These are phyloP conservation scores for Cercospora sp. DNA, from an alignment of 2,329 filamentous ascomycete species.

Conservation along the genomic window DNA sequence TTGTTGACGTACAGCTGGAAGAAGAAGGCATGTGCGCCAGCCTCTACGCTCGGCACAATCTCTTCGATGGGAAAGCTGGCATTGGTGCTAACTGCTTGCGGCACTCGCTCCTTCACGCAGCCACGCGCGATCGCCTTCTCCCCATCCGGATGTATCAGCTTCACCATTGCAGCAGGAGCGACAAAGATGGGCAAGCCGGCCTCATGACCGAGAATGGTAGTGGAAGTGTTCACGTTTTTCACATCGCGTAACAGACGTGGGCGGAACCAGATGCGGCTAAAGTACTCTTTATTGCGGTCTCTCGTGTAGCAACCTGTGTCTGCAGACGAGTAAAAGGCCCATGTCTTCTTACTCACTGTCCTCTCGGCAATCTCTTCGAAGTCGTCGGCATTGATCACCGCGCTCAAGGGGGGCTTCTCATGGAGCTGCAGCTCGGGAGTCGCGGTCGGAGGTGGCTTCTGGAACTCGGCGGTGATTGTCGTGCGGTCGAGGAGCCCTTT, in stretches of 20 bases:
- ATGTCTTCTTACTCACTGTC: slow-evolving; percentile 43
- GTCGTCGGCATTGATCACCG: slow-evolving; percentile 51
- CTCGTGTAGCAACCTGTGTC: slow-evolving; percentile 54
- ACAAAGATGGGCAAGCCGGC: slow-evolving; percentile 41
- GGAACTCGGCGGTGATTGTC: slow-evolving; percentile 34
- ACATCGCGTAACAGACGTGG: slow-evolving; percentile 50
- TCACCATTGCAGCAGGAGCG: slow-evolving; percentile 41
- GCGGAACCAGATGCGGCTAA: slow-evolving; percentile 49
- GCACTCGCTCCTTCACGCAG: slow-evolving; percentile 31
- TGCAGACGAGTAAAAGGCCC: slow-evolving; percentile 52
- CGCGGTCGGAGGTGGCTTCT: slow-evolving; percentile 35
- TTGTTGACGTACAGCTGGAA: slow-evolving; percentile 66
- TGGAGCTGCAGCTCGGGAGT: slow-evolving; percentile 36
- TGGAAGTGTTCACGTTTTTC: slow-evolving; percentile 37
- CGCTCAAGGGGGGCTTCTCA: slow-evolving; percentile 48
- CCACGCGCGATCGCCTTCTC: slow-evolving; percentile 41
- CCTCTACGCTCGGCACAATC: slow-evolving; percentile 31
- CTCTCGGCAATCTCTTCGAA: slow-evolving; percentile 46
- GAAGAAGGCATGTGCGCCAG: slow-evolving; percentile 46
- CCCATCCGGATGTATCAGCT: slow-evolving; percentile 42
- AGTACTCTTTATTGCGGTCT: slow-evolving; percentile 45
- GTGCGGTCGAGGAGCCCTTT: slow-evolving; percentile 38
- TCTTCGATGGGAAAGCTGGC: slow-evolving; percentile 38
- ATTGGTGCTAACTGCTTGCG: slow-evolving; percentile 39
- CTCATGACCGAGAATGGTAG: slow-evolving; percentile 39